Evolutionary conservation across 2,329 filamentous ascomycete species (phyloP).

Genomic region (Aspergillus sp.): DNA sequence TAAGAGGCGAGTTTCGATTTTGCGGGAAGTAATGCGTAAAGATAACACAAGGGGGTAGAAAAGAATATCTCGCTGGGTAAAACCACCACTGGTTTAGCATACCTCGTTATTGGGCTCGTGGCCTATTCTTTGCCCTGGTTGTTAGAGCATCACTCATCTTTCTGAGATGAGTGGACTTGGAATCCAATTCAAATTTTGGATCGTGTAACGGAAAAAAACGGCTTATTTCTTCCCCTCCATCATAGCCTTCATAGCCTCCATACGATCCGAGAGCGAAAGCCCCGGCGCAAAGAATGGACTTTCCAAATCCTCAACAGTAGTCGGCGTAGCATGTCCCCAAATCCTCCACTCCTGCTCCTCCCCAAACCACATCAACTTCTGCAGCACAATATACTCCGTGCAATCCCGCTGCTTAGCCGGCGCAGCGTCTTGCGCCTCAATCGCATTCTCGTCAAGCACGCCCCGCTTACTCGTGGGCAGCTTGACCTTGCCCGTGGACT

Average conservation of each 20-base stretch:
- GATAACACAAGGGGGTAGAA: background rate
- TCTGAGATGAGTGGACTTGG: background rate
- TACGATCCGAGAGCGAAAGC: constrained; percentile 28
- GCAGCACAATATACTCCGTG: constrained; percentile 47
- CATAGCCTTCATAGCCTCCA: constrained; percentile 24
- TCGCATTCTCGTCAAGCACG: constrained; percentile 1
- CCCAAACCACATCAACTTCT: constrained; percentile 38
- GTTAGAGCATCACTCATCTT: background rate
- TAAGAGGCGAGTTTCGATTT: background rate
- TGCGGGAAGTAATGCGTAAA: background rate
- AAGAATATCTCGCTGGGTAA: background rate
- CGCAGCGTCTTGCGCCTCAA: constrained; percentile 3
- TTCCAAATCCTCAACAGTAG: constrained; percentile 32
- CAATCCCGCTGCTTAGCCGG: constrained; percentile 36
- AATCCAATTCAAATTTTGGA: background rate
- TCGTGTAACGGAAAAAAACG: background rate
- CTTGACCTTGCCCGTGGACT: constrained; percentile 25
- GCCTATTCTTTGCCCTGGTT: background rate
- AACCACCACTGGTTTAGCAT: background rate
- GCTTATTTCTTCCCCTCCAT: constrained; percentile 10
- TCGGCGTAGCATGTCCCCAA: constrained; percentile 44
- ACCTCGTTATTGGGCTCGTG: background rate
- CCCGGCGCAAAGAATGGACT: constrained; percentile 31
- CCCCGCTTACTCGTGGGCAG: background rate
- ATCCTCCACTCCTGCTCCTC: constrained; percentile 42